These are phyloP conservation scores for Xerocomellus dryophilus DNA, from an alignment of 768 basidiomycete genomes.

Conservation along the genomic window DNA sequence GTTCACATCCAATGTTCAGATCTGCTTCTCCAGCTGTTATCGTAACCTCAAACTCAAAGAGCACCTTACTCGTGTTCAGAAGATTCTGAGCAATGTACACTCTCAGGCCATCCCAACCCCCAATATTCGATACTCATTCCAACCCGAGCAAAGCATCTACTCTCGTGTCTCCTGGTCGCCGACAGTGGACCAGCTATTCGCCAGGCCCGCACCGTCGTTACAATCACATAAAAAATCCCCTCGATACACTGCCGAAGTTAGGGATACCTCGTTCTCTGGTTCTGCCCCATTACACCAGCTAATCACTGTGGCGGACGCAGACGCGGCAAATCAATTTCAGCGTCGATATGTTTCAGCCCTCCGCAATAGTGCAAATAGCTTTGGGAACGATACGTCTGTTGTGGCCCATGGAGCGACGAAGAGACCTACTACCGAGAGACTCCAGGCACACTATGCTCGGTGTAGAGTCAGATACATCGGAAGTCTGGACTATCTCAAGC, in stretches of 20 bases:
- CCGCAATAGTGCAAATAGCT: conserved; percentile 5
- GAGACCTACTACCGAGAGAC: not conserved
- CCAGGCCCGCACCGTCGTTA: conserved; percentile 1
- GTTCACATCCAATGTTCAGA: not conserved
- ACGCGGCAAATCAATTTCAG: conserved; percentile 13
- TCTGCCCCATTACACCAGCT: conserved; percentile 1
- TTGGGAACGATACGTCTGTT: conserved; percentile 1
- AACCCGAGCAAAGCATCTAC: not conserved
- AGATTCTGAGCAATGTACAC: not conserved
- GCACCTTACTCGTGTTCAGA: conserved; percentile 15
- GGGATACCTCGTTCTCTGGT: not conserved
- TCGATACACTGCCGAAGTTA: not conserved
- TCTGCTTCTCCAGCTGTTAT: conserved; percentile 16
- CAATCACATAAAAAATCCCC: not conserved
- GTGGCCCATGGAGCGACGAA: not conserved
- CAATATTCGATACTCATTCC: conserved; percentile 6
- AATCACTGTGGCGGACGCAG: not conserved
- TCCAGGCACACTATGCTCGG: conserved; percentile 9
- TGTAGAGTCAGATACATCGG: conserved; percentile 5
- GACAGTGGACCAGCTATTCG: conserved; percentile 1
- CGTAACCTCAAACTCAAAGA: conserved; percentile 15
- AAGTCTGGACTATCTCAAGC: not conserved
- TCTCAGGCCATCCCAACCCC: not conserved
- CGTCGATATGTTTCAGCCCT: conserved; percentile 9
- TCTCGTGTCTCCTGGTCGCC: not conserved